Conservation (phyloP, 2,329 filamentous ascomycete species). For the Sporothrix protearum region DNA sequence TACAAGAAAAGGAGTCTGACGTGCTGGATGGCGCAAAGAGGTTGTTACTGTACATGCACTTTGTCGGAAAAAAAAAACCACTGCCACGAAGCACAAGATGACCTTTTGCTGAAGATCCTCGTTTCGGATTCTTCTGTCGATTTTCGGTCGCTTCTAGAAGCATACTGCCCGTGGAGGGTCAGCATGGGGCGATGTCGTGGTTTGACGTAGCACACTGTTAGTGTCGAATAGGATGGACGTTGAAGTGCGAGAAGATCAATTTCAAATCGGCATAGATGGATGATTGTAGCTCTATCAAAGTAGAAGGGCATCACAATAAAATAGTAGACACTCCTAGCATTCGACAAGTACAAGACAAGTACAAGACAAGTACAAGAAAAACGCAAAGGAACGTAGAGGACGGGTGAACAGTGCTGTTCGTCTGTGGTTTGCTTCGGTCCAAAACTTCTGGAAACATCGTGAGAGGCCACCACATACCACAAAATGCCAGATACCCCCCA, state of each 20-base stretch:
- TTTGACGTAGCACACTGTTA: not conserved
- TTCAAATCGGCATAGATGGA: too few species aligned
- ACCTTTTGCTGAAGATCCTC: not conserved
- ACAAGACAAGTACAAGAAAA: not conserved
- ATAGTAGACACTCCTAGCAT: too few species aligned
- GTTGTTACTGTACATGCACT: not conserved
- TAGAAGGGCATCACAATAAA: too few species aligned
- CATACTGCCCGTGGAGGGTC: not conserved
- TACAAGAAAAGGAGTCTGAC: not conserved
- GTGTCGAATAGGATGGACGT: not conserved
- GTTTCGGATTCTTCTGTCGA: conserved; percentile 5
- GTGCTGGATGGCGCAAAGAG: not conserved
- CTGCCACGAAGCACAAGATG: not conserved
- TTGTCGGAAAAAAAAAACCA: not conserved
- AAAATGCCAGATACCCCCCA: not conserved
- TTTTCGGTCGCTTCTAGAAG: conserved; percentile 4
- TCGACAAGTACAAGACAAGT: too few species aligned
- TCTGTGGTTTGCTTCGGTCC: not conserved
- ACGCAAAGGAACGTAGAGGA: too few species aligned
- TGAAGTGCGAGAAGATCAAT: not conserved
- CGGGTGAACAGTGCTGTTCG: too few species aligned
- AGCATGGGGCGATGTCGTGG: not conserved
- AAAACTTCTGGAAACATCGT: not conserved
- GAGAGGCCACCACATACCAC: not conserved
- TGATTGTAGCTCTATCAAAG: too few species aligned